Evolutionary conservation across 2,329 filamentous ascomycete species (phyloP), one percentile per base, ranked within the genome.

Genomic region (Colletotrichum godetiae): DNA sequence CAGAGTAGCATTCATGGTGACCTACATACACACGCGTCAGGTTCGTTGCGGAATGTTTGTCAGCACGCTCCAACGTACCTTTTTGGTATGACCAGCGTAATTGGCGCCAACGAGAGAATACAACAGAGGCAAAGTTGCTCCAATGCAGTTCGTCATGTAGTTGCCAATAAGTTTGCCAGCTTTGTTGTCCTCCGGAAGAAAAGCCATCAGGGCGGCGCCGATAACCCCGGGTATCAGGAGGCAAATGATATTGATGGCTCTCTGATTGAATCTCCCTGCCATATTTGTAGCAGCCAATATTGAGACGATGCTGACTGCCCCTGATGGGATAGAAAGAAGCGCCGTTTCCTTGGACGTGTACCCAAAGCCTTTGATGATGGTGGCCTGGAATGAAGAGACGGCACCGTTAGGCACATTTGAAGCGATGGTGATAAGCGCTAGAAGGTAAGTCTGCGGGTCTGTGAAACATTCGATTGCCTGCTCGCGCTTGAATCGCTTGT

Each of bases 101-200:
- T 94, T 94, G 8, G 88, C 90, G 6, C 93, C 87, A 67, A 93
- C 91, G 91, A 92, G 93, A 0, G 89, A 87, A 0, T 93, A 89
- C 35, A 93, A 87, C 6, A 94, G 82, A 0, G 91, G 91, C 75
- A 92, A 92, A 1, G 88, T 89, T 1, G 90, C 90, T 71, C 91
- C 93, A 10, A 93, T 82, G 78, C 92, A 93, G 0, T 91, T 89
- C 0, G 93, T 85, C 1, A 93, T 83, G 75, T 93, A 93, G 79
- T 93, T 93, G 0, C 88, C 91, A 0, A 85, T 87, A 2, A 93
- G 84, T 2, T 92, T 82, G 0, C 86, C 84, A 1, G 82, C 79
- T 0, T 74, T 78, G 77, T 42, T 87, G 83, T 31, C 87, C 84
- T 56, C 66, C 0, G 92, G 80, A 0, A 86, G 84, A 71, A 91